A percentile compares a stretch with the other conserved stretches of the same genome.
Evolutionary conservation across 805 yeast genomes (phyloP).

Genomic region (Brettanomyces nanus): DNA sequence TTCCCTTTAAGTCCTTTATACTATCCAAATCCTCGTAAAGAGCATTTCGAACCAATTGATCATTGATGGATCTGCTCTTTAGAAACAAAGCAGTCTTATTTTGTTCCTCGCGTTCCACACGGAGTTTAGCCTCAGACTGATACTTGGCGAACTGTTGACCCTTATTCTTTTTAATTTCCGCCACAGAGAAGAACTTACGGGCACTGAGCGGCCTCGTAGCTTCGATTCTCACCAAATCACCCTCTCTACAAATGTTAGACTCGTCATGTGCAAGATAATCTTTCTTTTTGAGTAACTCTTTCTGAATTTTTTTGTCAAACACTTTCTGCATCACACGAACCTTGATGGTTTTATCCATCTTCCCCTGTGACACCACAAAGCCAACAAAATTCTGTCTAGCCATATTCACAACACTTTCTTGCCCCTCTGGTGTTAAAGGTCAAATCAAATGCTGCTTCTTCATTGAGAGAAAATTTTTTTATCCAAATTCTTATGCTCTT

Average conservation of each 20-base stretch:
- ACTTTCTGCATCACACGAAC: constrained; percentile 77
- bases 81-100: constrained; percentile 47
- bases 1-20: constrained; percentile 12
- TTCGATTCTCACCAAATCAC: constrained; percentile 91
- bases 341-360: constrained; percentile 91
- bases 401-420: constrained; percentile 33
- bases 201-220: constrained; percentile 79
- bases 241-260: constrained; percentile 83
- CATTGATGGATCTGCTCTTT: constrained; percentile 33
- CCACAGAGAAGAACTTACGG: constrained; percentile 79
- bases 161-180: constrained; percentile 79
- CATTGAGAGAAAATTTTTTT: too few relatives aligned
- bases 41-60: constrained; percentile 14
- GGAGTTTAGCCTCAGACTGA: constrained; percentile 61
- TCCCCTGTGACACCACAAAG: constrained; percentile 90
- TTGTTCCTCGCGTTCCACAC: constrained; percentile 61
- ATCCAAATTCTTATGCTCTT: too few relatives aligned
- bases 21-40: constrained; percentile 24
- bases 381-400: constrained; percentile 89
- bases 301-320: constrained; percentile 64
- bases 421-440: background rate
- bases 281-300: constrained; percentile 68
- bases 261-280: constrained; percentile 93
- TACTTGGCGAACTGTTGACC: constrained; percentile 88
- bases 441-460: too few relatives aligned